A percentile compares a stretch with the other conserved stretches of the same genome.
phyloP scores from a whole-genome alignment of 1,284 basidiomycete genomes.

The Cryptococcus jaspeensis region DNA sequence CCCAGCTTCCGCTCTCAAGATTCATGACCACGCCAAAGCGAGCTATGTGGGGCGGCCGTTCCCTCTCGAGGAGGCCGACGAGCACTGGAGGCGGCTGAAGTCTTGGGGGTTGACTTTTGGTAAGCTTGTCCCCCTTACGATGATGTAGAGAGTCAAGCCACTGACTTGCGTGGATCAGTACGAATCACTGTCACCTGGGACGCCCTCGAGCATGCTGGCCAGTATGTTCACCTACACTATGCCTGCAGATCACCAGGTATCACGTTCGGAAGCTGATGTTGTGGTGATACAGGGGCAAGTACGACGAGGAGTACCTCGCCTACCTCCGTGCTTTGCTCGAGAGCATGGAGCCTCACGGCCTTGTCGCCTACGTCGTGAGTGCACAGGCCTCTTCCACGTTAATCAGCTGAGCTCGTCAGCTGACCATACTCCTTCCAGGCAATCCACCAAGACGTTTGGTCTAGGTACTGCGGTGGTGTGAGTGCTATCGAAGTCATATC shows the following conservation, averaged over 20 bases:
- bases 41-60: constrained; percentile 83
- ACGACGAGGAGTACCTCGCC: constrained; percentile 76
- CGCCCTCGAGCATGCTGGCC: constrained; percentile 85
- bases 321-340: constrained; percentile 74
- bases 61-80: constrained; percentile 74
- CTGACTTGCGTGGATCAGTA: constrained; percentile 55
- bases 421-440: constrained; percentile 43
- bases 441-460: constrained; percentile 93
- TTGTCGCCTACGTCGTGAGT: constrained; percentile 83
- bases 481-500: constrained; percentile 31
- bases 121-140: constrained; percentile 49
- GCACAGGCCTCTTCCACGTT: constrained; percentile 27
- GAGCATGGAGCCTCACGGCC: constrained; percentile 74
- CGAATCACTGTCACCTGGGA: constrained; percentile 95
- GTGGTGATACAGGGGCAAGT: constrained; percentile 62
- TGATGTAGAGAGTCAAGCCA: not conserved
- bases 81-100: constrained; percentile 73
- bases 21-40: constrained; percentile 58
- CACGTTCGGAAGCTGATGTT: not conserved
- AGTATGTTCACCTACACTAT: constrained; percentile 51
- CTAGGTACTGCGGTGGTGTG: constrained; percentile 80
- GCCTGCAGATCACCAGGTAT: constrained; percentile 47
- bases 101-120: constrained; percentile 84
- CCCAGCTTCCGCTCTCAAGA: constrained; percentile 13
- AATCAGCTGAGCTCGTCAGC: not conserved